Evolutionary conservation across 106 monocot species (phyloP).

Genomic region (Iris macrosiphon): DNA sequence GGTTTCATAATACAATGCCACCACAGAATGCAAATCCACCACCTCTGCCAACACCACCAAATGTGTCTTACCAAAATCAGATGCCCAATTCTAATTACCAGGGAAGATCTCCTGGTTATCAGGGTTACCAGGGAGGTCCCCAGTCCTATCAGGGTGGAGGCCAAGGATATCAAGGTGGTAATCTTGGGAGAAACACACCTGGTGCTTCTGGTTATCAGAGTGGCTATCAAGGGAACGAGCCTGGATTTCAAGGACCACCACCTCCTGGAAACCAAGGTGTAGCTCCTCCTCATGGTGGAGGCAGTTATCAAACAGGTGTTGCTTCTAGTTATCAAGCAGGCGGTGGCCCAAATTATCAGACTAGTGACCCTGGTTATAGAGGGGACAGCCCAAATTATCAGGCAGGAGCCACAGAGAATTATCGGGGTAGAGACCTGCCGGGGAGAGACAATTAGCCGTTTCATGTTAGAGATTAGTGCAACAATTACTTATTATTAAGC

Average conservation of each 20-base stretch:
- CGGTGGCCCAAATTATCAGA: not conserved
- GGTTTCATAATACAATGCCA: too few relatives aligned
- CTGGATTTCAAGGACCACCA: conserved; percentile 8
- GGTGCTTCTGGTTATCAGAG: conserved; percentile 11
- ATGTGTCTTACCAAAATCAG: not conserved
- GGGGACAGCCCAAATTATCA: not conserved
- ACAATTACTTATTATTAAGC: too few relatives aligned
- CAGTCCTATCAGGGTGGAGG: conserved; percentile 5
- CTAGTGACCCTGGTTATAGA: not conserved
- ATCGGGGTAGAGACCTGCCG: conserved; percentile 32
- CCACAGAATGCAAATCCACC: too few relatives aligned
- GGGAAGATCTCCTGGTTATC: conserved; percentile 13
- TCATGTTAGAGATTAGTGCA: not conserved
- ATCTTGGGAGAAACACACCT: not conserved
- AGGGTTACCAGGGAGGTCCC: not conserved
- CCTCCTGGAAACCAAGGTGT: not conserved
- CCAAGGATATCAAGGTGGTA: conserved; percentile 13
- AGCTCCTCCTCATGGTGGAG: conserved; percentile 15
- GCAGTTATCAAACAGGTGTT: conserved; percentile 10
- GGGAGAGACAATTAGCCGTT: too few relatives aligned
- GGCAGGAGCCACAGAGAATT: too few relatives aligned
- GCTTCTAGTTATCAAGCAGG: not conserved
- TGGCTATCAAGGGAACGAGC: conserved; percentile 16
- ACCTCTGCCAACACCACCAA: conserved; percentile 6
- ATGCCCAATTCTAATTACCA: conserved; percentile 7